phyloP scores from a whole-genome alignment of 2,329 filamentous ascomycete genomes.

The Trichoderma koningiopsis region DNA sequence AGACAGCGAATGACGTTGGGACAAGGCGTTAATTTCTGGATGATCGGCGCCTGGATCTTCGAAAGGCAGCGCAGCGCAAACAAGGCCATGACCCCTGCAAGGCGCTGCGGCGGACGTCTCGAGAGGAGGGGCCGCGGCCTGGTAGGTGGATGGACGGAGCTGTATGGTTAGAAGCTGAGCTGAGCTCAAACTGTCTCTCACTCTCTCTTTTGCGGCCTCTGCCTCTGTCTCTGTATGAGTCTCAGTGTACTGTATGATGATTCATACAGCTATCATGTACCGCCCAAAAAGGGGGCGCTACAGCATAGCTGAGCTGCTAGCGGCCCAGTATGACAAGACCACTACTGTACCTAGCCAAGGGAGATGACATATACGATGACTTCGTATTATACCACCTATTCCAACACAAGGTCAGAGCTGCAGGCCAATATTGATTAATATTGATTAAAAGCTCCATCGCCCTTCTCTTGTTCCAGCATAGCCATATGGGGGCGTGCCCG shows the following conservation, averaged over 20 bases:
- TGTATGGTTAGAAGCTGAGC: background rate
- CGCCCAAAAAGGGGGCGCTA: background rate
- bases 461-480: constrained; percentile 15
- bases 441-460: background rate
- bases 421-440: background rate
- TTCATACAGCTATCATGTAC: background rate
- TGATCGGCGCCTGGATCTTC: constrained; percentile 25
- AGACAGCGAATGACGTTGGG: constrained; percentile 24
- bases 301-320: background rate
- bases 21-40: constrained; percentile 18
- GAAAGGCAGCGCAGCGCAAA: constrained; percentile 11
- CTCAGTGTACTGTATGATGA: background rate
- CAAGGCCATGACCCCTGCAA: constrained; percentile 24
- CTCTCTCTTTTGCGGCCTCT: background rate
- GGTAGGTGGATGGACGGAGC: background rate
- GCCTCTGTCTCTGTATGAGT: no score
- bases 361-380: background rate
- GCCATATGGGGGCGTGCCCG: background rate
- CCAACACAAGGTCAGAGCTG: background rate
- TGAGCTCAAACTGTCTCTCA: background rate
- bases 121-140: background rate
- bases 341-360: background rate
- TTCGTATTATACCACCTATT: background rate
- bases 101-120: background rate
- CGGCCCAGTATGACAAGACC: background rate